Percentiles rank a stretch among this genome's conserved stretches.
Evolutionary conservation across 441 rosid genomes (phyloP).

Genomic region (Iberis amara): DNA sequence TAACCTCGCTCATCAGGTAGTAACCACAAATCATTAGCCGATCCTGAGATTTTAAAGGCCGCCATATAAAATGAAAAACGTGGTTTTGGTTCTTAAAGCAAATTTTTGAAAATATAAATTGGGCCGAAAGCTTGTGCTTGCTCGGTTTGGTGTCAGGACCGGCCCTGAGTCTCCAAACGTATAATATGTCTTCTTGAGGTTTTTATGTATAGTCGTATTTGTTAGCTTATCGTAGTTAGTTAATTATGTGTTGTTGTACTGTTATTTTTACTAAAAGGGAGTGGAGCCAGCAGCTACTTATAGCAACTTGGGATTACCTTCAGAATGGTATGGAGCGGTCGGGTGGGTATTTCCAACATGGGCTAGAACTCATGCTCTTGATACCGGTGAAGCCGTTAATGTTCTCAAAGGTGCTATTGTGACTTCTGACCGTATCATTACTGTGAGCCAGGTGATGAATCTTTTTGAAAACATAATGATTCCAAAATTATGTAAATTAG

Average conservation of each 20-base stretch:
- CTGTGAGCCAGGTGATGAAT: slow-evolving; percentile 80
- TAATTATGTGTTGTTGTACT: not conserved
- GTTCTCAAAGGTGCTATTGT: slow-evolving; percentile 92
- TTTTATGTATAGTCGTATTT: not conserved
- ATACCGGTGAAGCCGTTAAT: slow-evolving; percentile 94
- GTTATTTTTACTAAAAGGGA: slow-evolving; percentile 55
- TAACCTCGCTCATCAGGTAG: slow-evolving; percentile 93
- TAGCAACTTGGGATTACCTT: slow-evolving; percentile 66
- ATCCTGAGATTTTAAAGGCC: no score
- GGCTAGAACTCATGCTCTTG: slow-evolving; percentile 99
- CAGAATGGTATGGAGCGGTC: slow-evolving; percentile 84
- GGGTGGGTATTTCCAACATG: slow-evolving; percentile 95
- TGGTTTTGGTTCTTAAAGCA: no score
- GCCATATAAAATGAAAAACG: no score
- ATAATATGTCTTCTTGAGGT: not conserved
- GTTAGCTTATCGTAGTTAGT: not conserved
- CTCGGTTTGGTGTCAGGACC: no score
- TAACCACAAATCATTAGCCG: slow-evolving; percentile 6
- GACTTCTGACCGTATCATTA: slow-evolving; percentile 78
- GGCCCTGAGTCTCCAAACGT: not conserved
- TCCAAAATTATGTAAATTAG: not conserved
- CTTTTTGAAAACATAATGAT: not conserved
- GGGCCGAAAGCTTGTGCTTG: no score
- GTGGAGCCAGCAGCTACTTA: slow-evolving; percentile 83
- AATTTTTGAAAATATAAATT: no score